Evolutionary conservation across 768 basidiomycete genomes (phyloP).

Genomic region (Paxillus involutus): DNA sequence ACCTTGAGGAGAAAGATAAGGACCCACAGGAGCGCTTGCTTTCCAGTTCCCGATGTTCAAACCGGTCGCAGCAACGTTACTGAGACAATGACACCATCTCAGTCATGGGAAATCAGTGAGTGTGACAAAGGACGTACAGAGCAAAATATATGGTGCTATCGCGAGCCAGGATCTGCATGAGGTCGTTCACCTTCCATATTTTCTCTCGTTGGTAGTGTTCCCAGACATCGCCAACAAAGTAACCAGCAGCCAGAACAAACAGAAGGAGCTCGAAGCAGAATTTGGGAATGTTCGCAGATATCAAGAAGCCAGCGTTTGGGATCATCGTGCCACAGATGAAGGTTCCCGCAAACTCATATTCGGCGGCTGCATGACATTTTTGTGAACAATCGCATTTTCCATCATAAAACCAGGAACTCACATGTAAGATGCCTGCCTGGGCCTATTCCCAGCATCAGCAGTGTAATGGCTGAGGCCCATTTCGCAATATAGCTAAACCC

Average conservation of each 20-base stretch:
- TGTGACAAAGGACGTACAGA: slow-evolving; percentile 7
- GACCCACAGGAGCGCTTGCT: not conserved
- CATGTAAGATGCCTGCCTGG: slow-evolving; percentile 5
- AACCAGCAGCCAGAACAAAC: slow-evolving; percentile 14
- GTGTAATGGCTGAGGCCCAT: not conserved
- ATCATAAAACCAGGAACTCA: not conserved
- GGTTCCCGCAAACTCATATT: not conserved
- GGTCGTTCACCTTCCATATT: slow-evolving; percentile 2
- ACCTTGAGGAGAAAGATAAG: not conserved
- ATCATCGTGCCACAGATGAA: slow-evolving; percentile 3
- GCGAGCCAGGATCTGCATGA: slow-evolving; percentile 13
- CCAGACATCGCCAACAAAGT: slow-evolving; percentile 5
- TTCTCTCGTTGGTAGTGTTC: not conserved
- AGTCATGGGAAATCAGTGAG: not conserved
- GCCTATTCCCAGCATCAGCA: slow-evolving; percentile 12
- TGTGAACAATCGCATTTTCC: not conserved
- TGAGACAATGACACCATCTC: not conserved
- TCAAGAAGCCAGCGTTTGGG: not conserved
- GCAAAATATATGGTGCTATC: slow-evolving; percentile 21
- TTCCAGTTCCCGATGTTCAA: slow-evolving; percentile 1
- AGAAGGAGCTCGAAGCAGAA: slow-evolving; percentile 16
- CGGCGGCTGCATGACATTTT: not conserved
- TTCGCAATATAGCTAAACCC: slow-evolving; percentile 6
- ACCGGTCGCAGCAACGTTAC: slow-evolving; percentile 1
- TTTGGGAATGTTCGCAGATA: slow-evolving; percentile 6